A percentile compares a stretch with the other conserved stretches of the same genome.
Conservation (phyloP, 2,329 filamentous ascomycete species). For the Pestalotiopsis sp. region DNA sequence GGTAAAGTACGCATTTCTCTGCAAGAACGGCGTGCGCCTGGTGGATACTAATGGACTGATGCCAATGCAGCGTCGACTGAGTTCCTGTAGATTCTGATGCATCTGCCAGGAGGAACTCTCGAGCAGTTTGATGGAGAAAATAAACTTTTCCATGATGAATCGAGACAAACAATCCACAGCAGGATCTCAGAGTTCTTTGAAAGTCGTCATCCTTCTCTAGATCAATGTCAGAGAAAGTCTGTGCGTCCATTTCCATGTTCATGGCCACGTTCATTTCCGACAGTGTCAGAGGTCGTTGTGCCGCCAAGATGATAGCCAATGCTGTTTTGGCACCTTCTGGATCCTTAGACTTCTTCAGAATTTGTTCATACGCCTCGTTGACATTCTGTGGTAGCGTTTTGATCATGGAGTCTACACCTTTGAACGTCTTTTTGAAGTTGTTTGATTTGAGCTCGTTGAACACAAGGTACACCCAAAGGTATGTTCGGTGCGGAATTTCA, state of each 20-base stretch:
- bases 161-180: slow-evolving; percentile 32
- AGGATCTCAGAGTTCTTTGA: slow-evolving; percentile 20
- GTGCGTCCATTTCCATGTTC: not conserved
- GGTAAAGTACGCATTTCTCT: not conserved
- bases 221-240: slow-evolving; percentile 3
- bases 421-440: slow-evolving; percentile 4
- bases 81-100: not conserved
- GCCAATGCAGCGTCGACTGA: not conserved
- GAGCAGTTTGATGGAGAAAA: slow-evolving; percentile 35
- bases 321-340: slow-evolving; percentile 16
- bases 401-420: slow-evolving; percentile 22
- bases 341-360: slow-evolving; percentile 25
- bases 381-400: slow-evolving; percentile 30
- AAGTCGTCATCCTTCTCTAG: slow-evolving; percentile 20
- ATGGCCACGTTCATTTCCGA: slow-evolving; percentile 33
- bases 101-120: slow-evolving; percentile 32
- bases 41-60: not conserved
- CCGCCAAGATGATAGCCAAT: slow-evolving; percentile 30
- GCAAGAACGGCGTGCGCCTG: not conserved
- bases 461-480: slow-evolving; percentile 40
- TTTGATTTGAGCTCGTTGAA: slow-evolving; percentile 31
- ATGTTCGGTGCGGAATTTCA: slow-evolving; percentile 32
- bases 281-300: slow-evolving; percentile 27
- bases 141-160: slow-evolving; percentile 30
- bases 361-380: slow-evolving; percentile 32